phyloP scores from a whole-genome alignment of 257 asterid species.

The Primulina huaijiensis region DNA sequence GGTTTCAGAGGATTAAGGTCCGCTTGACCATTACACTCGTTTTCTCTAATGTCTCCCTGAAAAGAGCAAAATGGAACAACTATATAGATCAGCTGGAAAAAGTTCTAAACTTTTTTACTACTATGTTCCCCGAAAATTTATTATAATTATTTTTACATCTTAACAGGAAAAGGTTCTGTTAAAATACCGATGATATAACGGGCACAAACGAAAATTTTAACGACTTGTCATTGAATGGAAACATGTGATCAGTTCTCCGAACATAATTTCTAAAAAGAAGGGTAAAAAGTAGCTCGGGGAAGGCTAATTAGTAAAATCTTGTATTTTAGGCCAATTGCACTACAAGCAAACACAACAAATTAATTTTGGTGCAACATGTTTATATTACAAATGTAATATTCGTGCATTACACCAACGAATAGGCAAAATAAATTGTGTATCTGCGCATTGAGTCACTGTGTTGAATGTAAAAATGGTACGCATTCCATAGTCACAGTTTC shows the following conservation, averaged over 20 bases:
- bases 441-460: background rate
- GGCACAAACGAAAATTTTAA: background rate
- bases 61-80: constrained; percentile 15
- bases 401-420: background rate
- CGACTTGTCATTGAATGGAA: background rate
- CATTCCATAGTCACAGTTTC: background rate
- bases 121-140: background rate
- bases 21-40: constrained; percentile 32
- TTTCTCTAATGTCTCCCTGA: constrained; percentile 43
- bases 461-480: background rate
- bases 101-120: background rate
- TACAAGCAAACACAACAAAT: background rate
- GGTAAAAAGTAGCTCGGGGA: background rate
- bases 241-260: background rate
- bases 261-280: background rate
- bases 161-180: background rate
- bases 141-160: background rate
- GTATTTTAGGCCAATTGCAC: background rate
- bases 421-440: background rate
- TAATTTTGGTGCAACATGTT: background rate
- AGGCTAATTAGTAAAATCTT: background rate
- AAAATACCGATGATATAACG: background rate
- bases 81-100: background rate
- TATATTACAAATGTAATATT: background rate
- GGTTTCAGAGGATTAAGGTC: constrained; percentile 40